Evolutionary conservation across 2,329 filamentous ascomycete species (phyloP), one percentile per base, ranked within the genome.

Genomic region (Sclerotinia nivalis): DNA sequence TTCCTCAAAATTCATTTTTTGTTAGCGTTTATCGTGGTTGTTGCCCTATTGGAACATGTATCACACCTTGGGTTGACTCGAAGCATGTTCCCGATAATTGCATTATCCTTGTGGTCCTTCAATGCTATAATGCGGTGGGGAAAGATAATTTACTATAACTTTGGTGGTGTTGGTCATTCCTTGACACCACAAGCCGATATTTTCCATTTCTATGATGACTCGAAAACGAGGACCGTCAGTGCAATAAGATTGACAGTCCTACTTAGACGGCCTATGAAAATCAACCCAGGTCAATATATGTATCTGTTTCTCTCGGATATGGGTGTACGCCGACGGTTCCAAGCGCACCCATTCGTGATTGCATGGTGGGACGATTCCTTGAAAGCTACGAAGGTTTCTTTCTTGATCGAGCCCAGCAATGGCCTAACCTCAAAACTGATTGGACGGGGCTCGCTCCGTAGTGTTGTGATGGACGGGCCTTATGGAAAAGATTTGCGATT

Each of bases 401-500:
- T 74, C 8, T 55, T 74, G 2, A 56, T 73, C 15, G 31, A 71
- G 31, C 65, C 65, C 2, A 34, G 66, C 2, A 25, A 31, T 25
- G 60, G 68, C 10, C 4, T 73, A 5, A 73, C 15, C 15, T 43
- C 58, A 10, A 28, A 50, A n/a, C 25, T 73, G 22, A 37, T 55
- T 31, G 22, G 25, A n/a, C 8, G 20, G 31, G 64, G 34, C 10
- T 60, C 37, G 7, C 25, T 71, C 7, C 10, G n/a, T 25, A 65
- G 49, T 15, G 50, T 70, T 34, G 43, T 45, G 18, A 9, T 75
- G 20, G 69, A 75, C 37, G 71, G 73, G 28, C 71, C 69, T 8
- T 74, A 74, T 59, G 70, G 73, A 10, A 47, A 65, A 40, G 62
- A 74, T 52, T 47, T 71, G 10, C 40, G 61, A 18, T 59, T 73